These are phyloP conservation scores for Penicillium pulvis DNA, from an alignment of 495 filamentous ascomycete genomes.

Conservation along the genomic window DNA sequence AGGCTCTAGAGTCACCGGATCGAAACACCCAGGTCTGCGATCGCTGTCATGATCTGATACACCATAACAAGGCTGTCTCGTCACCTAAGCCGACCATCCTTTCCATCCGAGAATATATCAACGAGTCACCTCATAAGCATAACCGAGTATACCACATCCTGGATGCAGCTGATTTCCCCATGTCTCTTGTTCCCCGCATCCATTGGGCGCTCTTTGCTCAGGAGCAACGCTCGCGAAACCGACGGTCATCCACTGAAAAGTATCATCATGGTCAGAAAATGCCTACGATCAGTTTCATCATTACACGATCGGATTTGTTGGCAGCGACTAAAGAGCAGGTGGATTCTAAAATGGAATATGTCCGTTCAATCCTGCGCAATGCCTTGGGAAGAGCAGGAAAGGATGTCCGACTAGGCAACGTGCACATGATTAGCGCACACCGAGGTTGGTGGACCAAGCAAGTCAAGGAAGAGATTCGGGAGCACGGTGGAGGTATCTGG, in stretches of 20 bases:
- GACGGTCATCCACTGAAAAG: conserved; percentile 63
- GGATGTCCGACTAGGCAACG: conserved; percentile 75
- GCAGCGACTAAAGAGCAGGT: conserved; percentile 79
- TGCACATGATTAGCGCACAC: conserved; percentile 81
- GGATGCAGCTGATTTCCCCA: conserved; percentile 96
- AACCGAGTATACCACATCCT: conserved; percentile 97
- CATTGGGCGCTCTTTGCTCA: conserved; percentile 59
- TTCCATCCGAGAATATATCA: conserved; percentile 77
- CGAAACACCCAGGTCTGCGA: conserved; percentile 64
- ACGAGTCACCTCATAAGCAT: conserved; percentile 78
- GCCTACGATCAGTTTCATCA: conserved; percentile 76
- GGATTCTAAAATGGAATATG: conserved; percentile 78
- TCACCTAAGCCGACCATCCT: conserved; percentile 77
- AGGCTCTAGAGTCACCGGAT: conserved; percentile 16
- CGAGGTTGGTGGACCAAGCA: conserved; percentile 85
- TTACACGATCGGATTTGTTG: conserved; percentile 85
- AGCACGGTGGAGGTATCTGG: conserved; percentile 86
- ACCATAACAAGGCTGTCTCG: conserved; percentile 69
- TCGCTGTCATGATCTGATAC: conserved; percentile 78
- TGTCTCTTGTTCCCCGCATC: conserved; percentile 77
- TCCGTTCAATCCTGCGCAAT: conserved; percentile 71
- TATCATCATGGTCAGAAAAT: conserved; percentile 64
- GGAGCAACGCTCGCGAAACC: conserved; percentile 73
- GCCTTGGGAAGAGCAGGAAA: conserved; percentile 62
- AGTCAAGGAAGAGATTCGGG: conserved; percentile 79